A percentile compares a stretch with the other conserved stretches of the same genome.
Conservation (phyloP, 257 asterid genomes). For the Anisodus acutangulus region DNA sequence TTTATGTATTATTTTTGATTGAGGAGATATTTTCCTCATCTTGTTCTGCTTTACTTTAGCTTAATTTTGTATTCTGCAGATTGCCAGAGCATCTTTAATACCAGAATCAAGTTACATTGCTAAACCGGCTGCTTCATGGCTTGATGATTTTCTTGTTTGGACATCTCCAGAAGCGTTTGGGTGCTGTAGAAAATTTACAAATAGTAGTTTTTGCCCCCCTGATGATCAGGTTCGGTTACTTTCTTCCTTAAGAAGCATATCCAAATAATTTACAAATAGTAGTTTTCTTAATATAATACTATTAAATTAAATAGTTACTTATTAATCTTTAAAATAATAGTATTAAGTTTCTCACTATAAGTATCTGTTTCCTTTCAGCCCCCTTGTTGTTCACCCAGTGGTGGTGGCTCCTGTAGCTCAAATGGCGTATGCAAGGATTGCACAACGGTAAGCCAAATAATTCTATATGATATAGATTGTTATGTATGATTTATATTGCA, state of each 20-base stretch:
- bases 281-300: background rate
- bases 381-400: constrained; percentile 78
- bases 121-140: constrained; percentile 99
- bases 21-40: constrained; percentile 16
- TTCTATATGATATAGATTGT: background rate
- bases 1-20: background rate
- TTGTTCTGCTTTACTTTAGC: constrained; percentile 28
- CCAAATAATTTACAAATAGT: background rate
- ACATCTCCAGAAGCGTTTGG: constrained; percentile 97
- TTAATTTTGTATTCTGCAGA: constrained; percentile 55
- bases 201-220: constrained; percentile 90
- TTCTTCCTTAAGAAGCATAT: constrained; percentile 23
- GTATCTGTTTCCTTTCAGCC: constrained; percentile 61
- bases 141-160: constrained; percentile 98
- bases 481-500: background rate
- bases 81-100: constrained; percentile 81
- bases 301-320: background rate
- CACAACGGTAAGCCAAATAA: constrained; percentile 71
- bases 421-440: constrained; percentile 80
- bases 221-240: constrained; percentile 74
- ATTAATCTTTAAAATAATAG: background rate
- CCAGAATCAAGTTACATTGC: constrained; percentile 96
- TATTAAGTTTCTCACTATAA: constrained; percentile 18
- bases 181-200: constrained; percentile 92
- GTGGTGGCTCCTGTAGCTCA: constrained; percentile 76